These are phyloP conservation scores for Trypanosomatidae sp. DNA, from an alignment of 208 protist species.

Conservation along the genomic window DNA sequence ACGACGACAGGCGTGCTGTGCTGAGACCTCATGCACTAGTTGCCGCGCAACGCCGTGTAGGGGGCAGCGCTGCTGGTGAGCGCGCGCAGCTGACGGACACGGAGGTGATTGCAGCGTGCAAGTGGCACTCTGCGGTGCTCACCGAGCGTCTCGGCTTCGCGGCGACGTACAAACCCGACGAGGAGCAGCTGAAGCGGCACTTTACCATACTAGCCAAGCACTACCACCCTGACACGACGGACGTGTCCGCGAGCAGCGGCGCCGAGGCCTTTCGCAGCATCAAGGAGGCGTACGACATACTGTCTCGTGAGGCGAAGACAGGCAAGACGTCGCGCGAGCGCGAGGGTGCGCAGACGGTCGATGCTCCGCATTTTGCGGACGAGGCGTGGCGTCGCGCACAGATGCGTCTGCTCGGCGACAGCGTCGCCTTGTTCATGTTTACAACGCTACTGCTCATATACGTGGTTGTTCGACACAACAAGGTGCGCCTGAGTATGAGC, in stretches of 20 bases:
- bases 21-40: too few species aligned
- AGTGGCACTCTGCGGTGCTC: conserved; percentile 23
- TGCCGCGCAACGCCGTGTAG: too few species aligned
- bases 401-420: conserved; percentile 47
- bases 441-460: conserved; percentile 46
- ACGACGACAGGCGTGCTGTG: too few species aligned
- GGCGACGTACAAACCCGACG: conserved; percentile 11
- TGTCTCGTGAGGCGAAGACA: conserved; percentile 10
- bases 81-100: too few species aligned
- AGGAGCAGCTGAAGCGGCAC: conserved; percentile 37
- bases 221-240: conserved; percentile 57
- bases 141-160: conserved; percentile 56
- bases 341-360: background rate
- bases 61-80: too few species aligned
- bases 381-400: conserved; percentile 30
- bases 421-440: conserved; percentile 43
- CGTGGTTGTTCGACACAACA: conserved; percentile 42
- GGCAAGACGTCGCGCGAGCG: background rate
- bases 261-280: conserved; percentile 51
- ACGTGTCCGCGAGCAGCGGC: conserved; percentile 5
- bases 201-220: conserved; percentile 59
- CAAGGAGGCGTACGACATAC: conserved; percentile 55
- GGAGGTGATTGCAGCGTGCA: conserved; percentile 4
- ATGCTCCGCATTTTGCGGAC: conserved; percentile 32
- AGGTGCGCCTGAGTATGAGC: conserved; percentile 21